phyloP scores from a whole-genome alignment of 768 basidiomycete species.

The Hydnomerulius pinastri region DNA sequence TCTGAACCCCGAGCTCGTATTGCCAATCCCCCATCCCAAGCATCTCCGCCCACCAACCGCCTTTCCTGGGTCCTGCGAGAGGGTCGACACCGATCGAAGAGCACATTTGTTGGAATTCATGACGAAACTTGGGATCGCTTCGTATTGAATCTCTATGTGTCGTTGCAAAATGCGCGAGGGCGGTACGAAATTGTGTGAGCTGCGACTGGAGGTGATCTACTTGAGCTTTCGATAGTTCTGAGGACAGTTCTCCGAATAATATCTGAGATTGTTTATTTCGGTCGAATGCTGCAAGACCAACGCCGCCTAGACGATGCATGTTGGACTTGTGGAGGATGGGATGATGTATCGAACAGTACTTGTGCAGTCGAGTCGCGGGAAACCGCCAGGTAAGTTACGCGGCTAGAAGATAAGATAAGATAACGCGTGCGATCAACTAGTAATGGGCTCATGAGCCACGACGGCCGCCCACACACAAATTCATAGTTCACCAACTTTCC shows the following conservation, averaged over 20 bases:
- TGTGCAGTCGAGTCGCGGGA: too few species aligned
- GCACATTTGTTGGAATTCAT: conserved; percentile 96
- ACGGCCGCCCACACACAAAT: too few species aligned
- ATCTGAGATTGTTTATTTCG: conserved; percentile 80
- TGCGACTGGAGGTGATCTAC: conserved; percentile 79
- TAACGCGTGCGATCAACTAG: not conserved
- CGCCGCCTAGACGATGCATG: conserved; percentile 79
- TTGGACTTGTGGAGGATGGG: too few species aligned
- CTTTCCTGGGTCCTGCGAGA: conserved; percentile 79
- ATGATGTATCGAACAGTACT: too few species aligned
- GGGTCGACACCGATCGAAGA: conserved; percentile 94
- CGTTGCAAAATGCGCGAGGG: conserved; percentile 77
- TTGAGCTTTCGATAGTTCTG: conserved; percentile 73
- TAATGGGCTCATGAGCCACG: too few species aligned
- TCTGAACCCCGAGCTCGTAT: conserved; percentile 93
- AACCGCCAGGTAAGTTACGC: not conserved
- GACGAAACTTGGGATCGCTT: conserved; percentile 82
- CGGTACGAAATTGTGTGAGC: conserved; percentile 79
- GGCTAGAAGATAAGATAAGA: conserved; percentile 22
- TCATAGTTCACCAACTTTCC: not conserved
- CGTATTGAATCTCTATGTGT: conserved; percentile 85
- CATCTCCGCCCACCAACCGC: conserved; percentile 91
- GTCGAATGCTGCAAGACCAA: conserved; percentile 87
- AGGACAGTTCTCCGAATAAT: conserved; percentile 82
- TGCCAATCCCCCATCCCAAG: conserved; percentile 93